A percentile compares a stretch with the other conserved stretches of the same genome.
phyloP scores from a whole-genome alignment of 441 rosid genomes.

The Brassica balearica region DNA sequence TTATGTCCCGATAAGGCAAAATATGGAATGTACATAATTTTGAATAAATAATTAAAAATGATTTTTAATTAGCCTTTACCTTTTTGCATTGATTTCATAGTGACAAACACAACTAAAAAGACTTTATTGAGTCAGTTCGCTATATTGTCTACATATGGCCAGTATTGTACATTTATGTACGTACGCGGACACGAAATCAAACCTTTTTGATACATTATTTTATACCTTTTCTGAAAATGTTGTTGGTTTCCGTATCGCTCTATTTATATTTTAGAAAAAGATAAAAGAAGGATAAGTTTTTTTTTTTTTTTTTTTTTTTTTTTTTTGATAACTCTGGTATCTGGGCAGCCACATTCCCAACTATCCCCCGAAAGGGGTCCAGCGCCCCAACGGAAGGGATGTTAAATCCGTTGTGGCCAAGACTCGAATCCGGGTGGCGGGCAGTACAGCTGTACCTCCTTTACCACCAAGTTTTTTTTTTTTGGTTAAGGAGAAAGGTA shows the following conservation, averaged over 20 bases:
- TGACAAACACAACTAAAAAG: slow-evolving; percentile 39
- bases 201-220: background rate
- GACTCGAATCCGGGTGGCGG: no score
- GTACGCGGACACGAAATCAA: slow-evolving; percentile 33
- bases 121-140: slow-evolving; percentile 44
- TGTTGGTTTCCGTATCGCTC: background rate
- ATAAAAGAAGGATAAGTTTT: background rate
- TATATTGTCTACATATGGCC: slow-evolving; percentile 35
- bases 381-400: no score
- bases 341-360: no score
- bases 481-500: background rate
- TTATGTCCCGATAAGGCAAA: slow-evolving; percentile 40
- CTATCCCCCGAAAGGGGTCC: no score
- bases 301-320: background rate
- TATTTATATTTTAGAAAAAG: background rate
- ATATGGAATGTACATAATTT: slow-evolving; percentile 1
- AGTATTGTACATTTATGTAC: slow-evolving; percentile 39
- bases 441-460: no score
- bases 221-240: background rate
- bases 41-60: background rate
- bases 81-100: slow-evolving; percentile 33
- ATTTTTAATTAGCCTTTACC: slow-evolving; percentile 10
- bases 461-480: no score
- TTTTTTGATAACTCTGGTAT: no score
- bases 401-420: no score